Evolutionary conservation across 305 asterid species (phyloP).

Genomic region (Striga hermonthica): DNA sequence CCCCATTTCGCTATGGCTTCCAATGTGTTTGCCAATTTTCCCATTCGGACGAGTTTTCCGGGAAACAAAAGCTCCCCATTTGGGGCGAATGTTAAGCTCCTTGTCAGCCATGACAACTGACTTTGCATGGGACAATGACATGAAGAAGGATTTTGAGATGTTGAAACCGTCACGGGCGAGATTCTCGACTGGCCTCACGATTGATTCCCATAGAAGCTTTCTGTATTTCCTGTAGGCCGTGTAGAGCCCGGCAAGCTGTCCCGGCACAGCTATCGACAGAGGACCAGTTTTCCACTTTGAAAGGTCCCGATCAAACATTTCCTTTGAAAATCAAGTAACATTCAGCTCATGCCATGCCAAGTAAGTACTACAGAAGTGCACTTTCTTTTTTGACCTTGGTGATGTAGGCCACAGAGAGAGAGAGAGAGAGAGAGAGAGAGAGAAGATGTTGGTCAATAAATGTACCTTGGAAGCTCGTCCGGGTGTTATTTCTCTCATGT

Average conservation of each 20-base stretch:
- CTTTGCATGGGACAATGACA: not conserved
- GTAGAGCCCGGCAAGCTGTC: conserved; percentile 26
- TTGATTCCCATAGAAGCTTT: conserved; percentile 31
- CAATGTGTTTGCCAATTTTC: conserved; percentile 36
- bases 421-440: not conserved
- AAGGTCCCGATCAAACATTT: not conserved
- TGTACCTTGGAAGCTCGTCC: conserved; percentile 37
- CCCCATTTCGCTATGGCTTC: conserved; percentile 35
- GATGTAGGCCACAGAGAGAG: not conserved
- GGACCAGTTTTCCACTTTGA: conserved; percentile 5
- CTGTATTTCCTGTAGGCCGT: conserved; percentile 26
- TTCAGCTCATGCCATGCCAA: not conserved
- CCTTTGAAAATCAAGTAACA: not conserved
- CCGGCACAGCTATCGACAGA: conserved; percentile 28
- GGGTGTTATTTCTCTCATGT: conserved; percentile 52
- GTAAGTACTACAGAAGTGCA: not conserved
- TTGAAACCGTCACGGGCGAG: conserved; percentile 43
- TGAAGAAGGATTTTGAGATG: conserved; percentile 34
- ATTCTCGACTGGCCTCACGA: conserved; percentile 39
- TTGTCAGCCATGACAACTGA: conserved; percentile 33
- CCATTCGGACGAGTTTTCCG: conserved; percentile 32
- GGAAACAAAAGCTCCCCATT: conserved; percentile 37
- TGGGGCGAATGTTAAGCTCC: conserved; percentile 41
- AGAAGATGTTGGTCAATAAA: not conserved
- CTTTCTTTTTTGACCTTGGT: not conserved